A percentile compares a stretch with the other conserved stretches of the same genome.
phyloP scores from a whole-genome alignment of 2,329 filamentous ascomycete genomes.

The Colletotrichum salicis region DNA sequence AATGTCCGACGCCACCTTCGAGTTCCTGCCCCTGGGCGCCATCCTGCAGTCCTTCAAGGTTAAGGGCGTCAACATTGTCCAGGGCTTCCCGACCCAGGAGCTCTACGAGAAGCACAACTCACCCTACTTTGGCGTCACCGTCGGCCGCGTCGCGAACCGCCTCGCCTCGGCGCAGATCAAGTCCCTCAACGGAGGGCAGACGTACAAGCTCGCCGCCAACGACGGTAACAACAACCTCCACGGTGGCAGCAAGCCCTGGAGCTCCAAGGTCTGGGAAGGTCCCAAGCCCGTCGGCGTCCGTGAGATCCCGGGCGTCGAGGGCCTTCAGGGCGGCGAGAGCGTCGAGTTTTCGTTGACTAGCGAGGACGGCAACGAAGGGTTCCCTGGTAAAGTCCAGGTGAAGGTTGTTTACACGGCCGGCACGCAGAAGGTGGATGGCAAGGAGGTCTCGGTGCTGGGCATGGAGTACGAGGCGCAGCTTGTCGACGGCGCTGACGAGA shows the following conservation, averaged over 20 bases:
- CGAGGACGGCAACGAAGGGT: slow-evolving; percentile 87
- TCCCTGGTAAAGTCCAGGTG: slow-evolving; percentile 84
- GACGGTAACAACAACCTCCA: slow-evolving; percentile 81
- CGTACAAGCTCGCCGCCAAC: slow-evolving; percentile 79
- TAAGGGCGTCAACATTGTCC: slow-evolving; percentile 85
- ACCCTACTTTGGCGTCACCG: slow-evolving; percentile 91
- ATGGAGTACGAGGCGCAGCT: slow-evolving; percentile 93
- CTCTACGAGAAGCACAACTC: slow-evolving; percentile 80
- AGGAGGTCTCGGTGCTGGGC: slow-evolving; percentile 76
- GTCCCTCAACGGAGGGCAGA: slow-evolving; percentile 73
- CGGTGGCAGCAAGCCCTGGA: slow-evolving; percentile 81
- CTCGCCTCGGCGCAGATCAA: slow-evolving; percentile 77
- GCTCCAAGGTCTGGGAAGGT: slow-evolving; percentile 80
- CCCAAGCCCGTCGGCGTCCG: slow-evolving; percentile 69
- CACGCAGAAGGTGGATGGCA: slow-evolving; percentile 70
- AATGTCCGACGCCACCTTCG: slow-evolving; percentile 63
- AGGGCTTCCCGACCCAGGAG: slow-evolving; percentile 80
- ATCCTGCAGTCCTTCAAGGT: slow-evolving; percentile 85
- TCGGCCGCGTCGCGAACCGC: slow-evolving; percentile 86
- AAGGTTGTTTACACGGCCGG: slow-evolving; percentile 82
- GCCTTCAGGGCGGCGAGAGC: slow-evolving; percentile 70
- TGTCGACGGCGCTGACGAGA: slow-evolving; percentile 81
- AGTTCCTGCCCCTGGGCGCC: slow-evolving; percentile 79
- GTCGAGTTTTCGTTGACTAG: slow-evolving; percentile 75
- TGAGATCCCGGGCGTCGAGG: slow-evolving; percentile 60